Evolutionary conservation across 192 early-diverging fungal genomes (phyloP), one percentile per base, ranked within the genome.

Genomic region (Cladochytrium replicatum): DNA sequence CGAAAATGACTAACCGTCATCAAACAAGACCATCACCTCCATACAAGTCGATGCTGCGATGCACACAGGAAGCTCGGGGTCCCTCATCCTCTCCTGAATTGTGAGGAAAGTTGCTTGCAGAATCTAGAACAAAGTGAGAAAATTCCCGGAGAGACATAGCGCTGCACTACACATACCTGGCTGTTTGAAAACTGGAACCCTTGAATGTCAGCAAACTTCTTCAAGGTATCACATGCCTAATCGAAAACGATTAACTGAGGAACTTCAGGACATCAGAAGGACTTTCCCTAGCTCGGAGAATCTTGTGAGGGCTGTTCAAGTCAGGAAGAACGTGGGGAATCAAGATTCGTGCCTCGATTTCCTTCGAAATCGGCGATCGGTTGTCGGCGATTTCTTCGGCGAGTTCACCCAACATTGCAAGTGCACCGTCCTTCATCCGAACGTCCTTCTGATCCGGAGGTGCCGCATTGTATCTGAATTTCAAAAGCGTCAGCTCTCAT

Each of bases 251-350:
- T 19, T 2, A 7, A 37, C 0, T 3, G 13, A 22, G 26, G 44
- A 15, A 7, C 29, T 9, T 17, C 9, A 55, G 2, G 4, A 28
- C 6, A 61, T 32, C 15, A 34, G 9, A 3, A 4, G 15, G 32
- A 62, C 49, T 25, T 71, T 69, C 87, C 32, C 88, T 78, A 6
- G 85, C 82, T 17, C 91, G 73, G 55, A 99, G 68, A 67, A 82
- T 96, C 3, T 74, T 81, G 50, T 80, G 76, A 25, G 73, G 77
- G 60, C 86, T 90, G 57, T 74, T 81, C 66, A 99, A 86, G 55
- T 96, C 93, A 6, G 92, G 85, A 45, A 95, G 76, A 26, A 99
- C 84, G 44, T 95, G 83, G 25, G 73, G 74, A 9, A 83, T 76
- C 59, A 96, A 71, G 61, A 96, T 90, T 6, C n/a, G n/a, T n/a